Base-by-base conservation (phyloP, 2,329 filamentous ascomycete genomes). In the Penicillium sp. region DNA sequence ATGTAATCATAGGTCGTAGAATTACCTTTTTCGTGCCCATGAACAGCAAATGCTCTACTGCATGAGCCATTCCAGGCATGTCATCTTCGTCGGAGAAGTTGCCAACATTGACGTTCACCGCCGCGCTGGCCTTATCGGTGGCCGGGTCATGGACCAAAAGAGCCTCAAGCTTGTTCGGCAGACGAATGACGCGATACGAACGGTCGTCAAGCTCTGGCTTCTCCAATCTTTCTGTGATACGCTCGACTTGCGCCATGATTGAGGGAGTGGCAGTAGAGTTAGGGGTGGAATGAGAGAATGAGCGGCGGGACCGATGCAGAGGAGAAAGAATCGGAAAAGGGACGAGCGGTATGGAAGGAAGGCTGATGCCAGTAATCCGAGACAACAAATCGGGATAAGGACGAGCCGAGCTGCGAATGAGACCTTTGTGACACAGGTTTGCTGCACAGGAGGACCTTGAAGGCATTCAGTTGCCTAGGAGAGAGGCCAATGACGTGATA, bases 51-150 rank as follows among this genome's bases (percentile, higher is more conserved):
- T 96, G 92, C 77, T 97, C 92, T 46, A 97, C 89, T 6, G 90
- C 91, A 75, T 97, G 93, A 44, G 92, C 92, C 82, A 95, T 91
- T 52, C 93, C 90, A 12, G 89, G 91, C 82, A 97, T 90, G 61
- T 90, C 88, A 57, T 87, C 82, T 57, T 88, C 83, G 65, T 99
- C 93, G 66, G 88, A 95, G 75, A 96, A 96, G 71, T 89, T 95
- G 54, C 93, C 93, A 30, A 96, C 92, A 69, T 95, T 91, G 66
- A 97, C 91, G 68, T 97, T 93, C 65, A 97, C 83, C 42, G 92
- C 88, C 9, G 92, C 93, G 64, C 90, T 95, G 56, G 93, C 91
- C 79, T 97, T 97, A 77, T 99, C 93, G 7, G 93, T 95, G 55
- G 95, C 86, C 1, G 88, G 82, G 73, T 99, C 93, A 68, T 97